Percentiles rank a stretch among this genome's conserved stretches.
Conservation (phyloP, 2,329 filamentous ascomycete species). For the Ramularia endophylla region DNA sequence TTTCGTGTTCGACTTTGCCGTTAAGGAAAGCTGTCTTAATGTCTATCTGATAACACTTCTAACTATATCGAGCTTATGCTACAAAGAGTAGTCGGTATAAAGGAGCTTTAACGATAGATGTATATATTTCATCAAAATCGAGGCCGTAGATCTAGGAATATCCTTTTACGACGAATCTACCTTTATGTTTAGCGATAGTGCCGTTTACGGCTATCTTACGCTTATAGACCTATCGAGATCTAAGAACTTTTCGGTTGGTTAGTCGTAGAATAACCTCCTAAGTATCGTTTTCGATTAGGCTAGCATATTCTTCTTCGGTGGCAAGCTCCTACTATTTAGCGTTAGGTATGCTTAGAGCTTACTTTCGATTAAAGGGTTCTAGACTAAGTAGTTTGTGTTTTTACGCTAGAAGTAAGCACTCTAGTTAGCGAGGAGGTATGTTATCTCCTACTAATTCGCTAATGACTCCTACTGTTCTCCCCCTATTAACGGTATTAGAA, state of each 20-base stretch:
- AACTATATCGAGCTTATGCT: constrained; percentile 1
- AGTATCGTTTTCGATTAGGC: constrained; percentile 6
- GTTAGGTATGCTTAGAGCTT: constrained; percentile 2
- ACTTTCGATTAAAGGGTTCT: constrained; percentile 1
- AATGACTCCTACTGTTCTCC: no score
- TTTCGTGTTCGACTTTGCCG: constrained; percentile 7
- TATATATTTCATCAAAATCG: constrained; percentile 7
- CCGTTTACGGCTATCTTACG: constrained; percentile 4
- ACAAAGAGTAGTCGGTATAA: constrained; percentile 6
- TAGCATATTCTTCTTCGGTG: constrained; percentile 5
- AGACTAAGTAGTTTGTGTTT: not conserved
- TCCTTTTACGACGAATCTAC: constrained; percentile 6
- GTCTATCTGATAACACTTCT: constrained; percentile 8
- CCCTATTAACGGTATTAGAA: no score
- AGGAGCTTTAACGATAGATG: constrained; percentile 4
- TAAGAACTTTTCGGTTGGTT: constrained; percentile 5
- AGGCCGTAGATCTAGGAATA: constrained; percentile 8
- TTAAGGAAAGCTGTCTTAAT: constrained; percentile 10
- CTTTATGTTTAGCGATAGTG: constrained; percentile 5
- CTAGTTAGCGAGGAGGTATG: no score
- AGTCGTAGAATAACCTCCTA: constrained; percentile 4
- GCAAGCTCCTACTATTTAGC: constrained; percentile 4
- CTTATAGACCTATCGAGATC: constrained; percentile 7
- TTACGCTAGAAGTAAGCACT: no score
- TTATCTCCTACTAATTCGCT: no score